phyloP scores from a whole-genome alignment of 2,329 filamentous ascomycete genomes.

The Cercospora sp. region DNA sequence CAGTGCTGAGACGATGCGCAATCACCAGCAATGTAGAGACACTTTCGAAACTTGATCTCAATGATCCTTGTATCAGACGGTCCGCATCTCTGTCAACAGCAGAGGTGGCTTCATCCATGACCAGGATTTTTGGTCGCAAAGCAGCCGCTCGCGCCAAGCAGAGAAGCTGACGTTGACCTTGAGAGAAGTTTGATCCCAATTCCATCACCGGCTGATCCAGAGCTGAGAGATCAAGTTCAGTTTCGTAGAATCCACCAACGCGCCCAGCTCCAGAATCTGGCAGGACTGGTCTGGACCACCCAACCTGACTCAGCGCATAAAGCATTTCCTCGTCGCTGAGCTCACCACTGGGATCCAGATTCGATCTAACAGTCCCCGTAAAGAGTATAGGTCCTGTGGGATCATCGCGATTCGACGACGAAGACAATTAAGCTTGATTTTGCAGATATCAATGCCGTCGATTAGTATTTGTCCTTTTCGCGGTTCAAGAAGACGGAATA shows the following conservation, averaged over 20 bases:
- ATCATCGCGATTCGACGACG: constrained; percentile 78
- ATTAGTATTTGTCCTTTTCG: constrained; percentile 63
- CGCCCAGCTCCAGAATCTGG: too few species aligned
- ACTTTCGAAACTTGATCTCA: constrained; percentile 19
- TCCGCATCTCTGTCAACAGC: constrained; percentile 85
- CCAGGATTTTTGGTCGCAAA: constrained; percentile 80
- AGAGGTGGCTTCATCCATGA: constrained; percentile 71
- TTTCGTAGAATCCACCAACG: too few species aligned
- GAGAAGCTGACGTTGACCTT: constrained; percentile 90
- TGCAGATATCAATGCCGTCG: constrained; percentile 73
- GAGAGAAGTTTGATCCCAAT: constrained; percentile 87
- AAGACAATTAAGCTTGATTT: constrained; percentile 68
- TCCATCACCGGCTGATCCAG: constrained; percentile 82
- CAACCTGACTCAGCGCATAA: constrained; percentile 69
- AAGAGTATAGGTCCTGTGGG: constrained; percentile 79
- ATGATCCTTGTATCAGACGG: constrained; percentile 64
- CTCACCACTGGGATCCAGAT: constrained; percentile 74
- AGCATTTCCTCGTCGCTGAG: constrained; percentile 68
- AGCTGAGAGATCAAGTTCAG: constrained; percentile 42
- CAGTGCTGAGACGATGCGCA: constrained; percentile 35
- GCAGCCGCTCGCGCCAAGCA: constrained; percentile 82
- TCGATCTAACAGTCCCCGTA: constrained; percentile 73
- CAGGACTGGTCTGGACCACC: constrained; percentile 38
- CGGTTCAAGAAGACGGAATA: constrained; percentile 42
- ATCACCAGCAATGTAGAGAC: constrained; percentile 33